Evolutionary conservation across 1,284 basidiomycete genomes (phyloP), one percentile per base, ranked within the genome.

Genomic region (Malassezia cuniculi): DNA sequence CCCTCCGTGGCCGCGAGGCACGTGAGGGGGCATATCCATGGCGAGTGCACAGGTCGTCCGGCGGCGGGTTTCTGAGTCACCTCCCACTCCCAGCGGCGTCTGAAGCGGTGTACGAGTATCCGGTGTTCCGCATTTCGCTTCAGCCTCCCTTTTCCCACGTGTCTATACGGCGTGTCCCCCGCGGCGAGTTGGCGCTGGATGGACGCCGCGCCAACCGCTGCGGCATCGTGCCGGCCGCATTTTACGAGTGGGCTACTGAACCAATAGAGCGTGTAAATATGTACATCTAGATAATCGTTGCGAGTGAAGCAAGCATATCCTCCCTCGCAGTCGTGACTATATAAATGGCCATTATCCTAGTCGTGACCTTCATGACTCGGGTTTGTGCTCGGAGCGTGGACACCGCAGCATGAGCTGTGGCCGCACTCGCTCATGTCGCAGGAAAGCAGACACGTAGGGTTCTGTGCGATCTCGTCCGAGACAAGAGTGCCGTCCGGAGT

Each of bases 401-500:
- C 24, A 15, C 21, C 27, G 40, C 62, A 66, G 39, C 62, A 66
- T 14, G 48, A 44, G 6, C 51, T 52, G 0, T 49, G 55, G 25
- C 49, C 48, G 32, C 62, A 64, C 27, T 55, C 60, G 27, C 64
- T 53, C 9, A 36, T 27, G 3, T 58, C 56, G 33, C 63, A 66
- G 2, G 52, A 40, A 24, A 66, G 49, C 22, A 66, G 35, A 39
- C 63, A 66, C 19, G 55, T 53, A 1, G 51, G 54, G 11, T 57
- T 56, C 34, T 49, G 50, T 15, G 50, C 38, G 14, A 66, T 41
- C 36, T 55, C 57, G 19, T 47, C 39, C 52, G 59, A 50, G 8
- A 63, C 63, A 27, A 57, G 34, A 6, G 44, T 38, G 2, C 61
- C 63, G 11, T 60, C 52, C 9, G 42, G 42, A 0, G 63, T 65